Evolutionary conservation across 306 rosid species (phyloP), one percentile per base, ranked within the genome.

Genomic region (Pyrus communis): DNA sequence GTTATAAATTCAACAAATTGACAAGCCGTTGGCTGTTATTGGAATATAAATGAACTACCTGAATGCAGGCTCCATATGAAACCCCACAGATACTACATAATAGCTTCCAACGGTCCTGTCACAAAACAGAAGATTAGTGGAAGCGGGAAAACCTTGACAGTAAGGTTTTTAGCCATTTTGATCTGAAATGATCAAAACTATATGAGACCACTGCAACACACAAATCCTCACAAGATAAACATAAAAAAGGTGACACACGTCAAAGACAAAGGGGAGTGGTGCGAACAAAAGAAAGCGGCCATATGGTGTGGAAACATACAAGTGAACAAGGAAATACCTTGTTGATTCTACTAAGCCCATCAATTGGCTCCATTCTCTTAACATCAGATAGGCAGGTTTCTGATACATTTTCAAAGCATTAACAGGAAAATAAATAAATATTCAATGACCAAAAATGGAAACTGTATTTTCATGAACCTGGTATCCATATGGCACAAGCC

Each of bases 401-500:
- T 95, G 95, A 73, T 76, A 75, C 60, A 85, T 52, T 82, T 25
- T 64, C 21, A 70, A 73, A 79, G 79, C 62, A 40, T 87, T 77
- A 82, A 85, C 3, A 17, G 15, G 31, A 64, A 64, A 31, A 64
- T 43, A 40, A 64, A 61, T 45, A 43, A 52, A 67, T 58, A 30
- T 31, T 61, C 30, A 62, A 73, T 61, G 63, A 75, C 30, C 73
- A 73, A 51, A 66, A 77, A 77, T 51, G 65, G 43, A 43, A 82
- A 51, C 70, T 23, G 78, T 67, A 58, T 22, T 77, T 69, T 84
- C 71, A 86, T 91, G 13, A 74, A 95, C 99, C 99, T 76, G 99
- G 99, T 85, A 95, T 95, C 99, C 99, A 95, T 89, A 95, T 95
- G 62, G 99, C 99, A 87, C 99, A 95, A 70, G 99, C 97, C 78